phyloP scores from a whole-genome alignment of 352 stramenopile genomes.

The Aphanomyces stellatus region DNA sequence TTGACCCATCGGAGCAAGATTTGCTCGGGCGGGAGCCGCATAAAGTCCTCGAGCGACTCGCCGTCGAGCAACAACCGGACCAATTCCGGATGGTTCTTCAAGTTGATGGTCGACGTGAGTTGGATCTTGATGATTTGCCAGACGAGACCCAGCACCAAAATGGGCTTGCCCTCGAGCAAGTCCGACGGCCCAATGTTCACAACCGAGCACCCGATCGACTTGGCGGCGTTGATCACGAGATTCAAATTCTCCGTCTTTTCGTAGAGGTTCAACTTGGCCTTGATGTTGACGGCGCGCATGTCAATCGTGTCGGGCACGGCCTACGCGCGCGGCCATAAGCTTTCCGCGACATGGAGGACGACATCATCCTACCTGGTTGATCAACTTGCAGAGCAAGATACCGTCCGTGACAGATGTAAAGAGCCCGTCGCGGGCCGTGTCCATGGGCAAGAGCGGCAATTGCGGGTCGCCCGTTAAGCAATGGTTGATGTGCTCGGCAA shows the following conservation, averaged over 20 bases:
- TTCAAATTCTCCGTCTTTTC: slow-evolving; percentile 89
- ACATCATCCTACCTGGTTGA: slow-evolving; percentile 54
- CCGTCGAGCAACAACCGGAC: slow-evolving; percentile 75
- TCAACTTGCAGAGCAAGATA: slow-evolving; percentile 86
- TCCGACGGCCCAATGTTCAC: slow-evolving; percentile 88
- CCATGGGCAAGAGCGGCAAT: slow-evolving; percentile 63
- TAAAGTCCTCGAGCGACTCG: slow-evolving; percentile 84
- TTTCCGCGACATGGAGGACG: background rate
- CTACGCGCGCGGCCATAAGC: background rate
- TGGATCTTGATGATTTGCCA: slow-evolving; percentile 95
- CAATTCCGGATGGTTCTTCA: slow-evolving; percentile 89
- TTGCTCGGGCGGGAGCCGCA: slow-evolving; percentile 85
- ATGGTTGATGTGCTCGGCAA: slow-evolving; percentile 92
- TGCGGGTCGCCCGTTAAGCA: slow-evolving; percentile 58
- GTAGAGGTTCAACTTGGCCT: slow-evolving; percentile 78
- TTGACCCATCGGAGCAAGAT: slow-evolving; percentile 93
- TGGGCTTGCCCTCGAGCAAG: slow-evolving; percentile 75
- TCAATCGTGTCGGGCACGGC: slow-evolving; percentile 90
- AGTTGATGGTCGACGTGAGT: slow-evolving; percentile 85
- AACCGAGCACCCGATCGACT: slow-evolving; percentile 89
- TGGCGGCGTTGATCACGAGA: slow-evolving; percentile 89
- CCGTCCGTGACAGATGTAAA: slow-evolving; percentile 80
- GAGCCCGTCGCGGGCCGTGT: slow-evolving; percentile 52
- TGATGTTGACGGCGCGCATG: slow-evolving; percentile 77
- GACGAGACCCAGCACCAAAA: slow-evolving; percentile 86